Evolutionary conservation across 208 protist species (phyloP), one percentile per base, ranked within the genome.

Genomic region (Acanthamoeba rhysodes): DNA sequence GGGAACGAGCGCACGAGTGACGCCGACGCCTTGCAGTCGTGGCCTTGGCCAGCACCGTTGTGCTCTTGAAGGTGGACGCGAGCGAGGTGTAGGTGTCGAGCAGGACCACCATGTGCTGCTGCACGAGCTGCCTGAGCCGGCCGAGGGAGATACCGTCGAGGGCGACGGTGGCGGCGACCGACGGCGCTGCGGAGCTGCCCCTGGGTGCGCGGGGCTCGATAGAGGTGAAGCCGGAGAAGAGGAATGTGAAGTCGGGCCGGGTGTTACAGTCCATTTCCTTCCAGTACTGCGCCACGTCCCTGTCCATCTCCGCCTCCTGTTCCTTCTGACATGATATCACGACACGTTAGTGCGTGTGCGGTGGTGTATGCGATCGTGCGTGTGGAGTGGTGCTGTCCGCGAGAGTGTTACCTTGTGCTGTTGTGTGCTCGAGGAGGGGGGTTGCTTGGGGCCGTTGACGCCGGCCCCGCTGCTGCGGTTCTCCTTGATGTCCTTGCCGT

Each of bases 251-350:
- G 24, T 87, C 78, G 18, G 78, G 50, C n/a, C 50, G 20, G 16
- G 78, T 24, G 50, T 87, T 62, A 24, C 78, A 48, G 29, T 87
- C 78, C 48, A 87, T 87, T 22, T 87, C 78, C 45, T 59, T 55
- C 78, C 78, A 87, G 50, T 87, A 87, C 78, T 87, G 78, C 48
- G 64, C 78, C 45, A 87, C 78, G 50, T 87, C 78, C 48, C n/a
- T 87, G 78, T 87, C 78, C 78, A 87, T 87, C 41, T 87, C 78
- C 20, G 16, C 10, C 48, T 87, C 78, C 45, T 55, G 78, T 22
- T 87, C 78, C 78, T 87, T 78, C 32, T 78, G 8, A 3, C 12
- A 16, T 74, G n/a, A 1, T 10, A 32, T 3, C 45, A 29, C 62
- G 16, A 29, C 27, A n/a, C 24, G 24, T 18, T 32, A 80, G 16